phyloP scores from a whole-genome alignment of 2,329 filamentous ascomycete genomes.

The Cytospora schulzeri region DNA sequence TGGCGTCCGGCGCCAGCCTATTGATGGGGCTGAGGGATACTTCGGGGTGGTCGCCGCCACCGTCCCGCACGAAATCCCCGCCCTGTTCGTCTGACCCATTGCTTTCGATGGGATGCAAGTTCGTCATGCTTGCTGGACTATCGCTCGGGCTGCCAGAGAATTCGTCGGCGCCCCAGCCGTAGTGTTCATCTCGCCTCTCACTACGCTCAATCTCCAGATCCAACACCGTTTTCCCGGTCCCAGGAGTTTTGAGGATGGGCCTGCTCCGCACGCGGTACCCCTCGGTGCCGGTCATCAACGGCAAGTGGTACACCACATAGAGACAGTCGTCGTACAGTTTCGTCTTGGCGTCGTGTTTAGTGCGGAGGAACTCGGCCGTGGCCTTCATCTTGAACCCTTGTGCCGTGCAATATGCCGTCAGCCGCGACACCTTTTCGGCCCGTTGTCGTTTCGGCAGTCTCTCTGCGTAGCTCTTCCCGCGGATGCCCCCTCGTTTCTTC shows the following conservation, averaged over 20 bases:
- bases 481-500: slow-evolving; percentile 61
- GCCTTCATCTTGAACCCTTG: slow-evolving; percentile 88
- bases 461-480: slow-evolving; percentile 90
- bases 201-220: slow-evolving; percentile 96
- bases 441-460: slow-evolving; percentile 84
- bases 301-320: slow-evolving; percentile 92
- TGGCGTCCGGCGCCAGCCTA: slow-evolving; percentile 68
- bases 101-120: slow-evolving; percentile 35
- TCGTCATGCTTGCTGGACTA: slow-evolving; percentile 9
- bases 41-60: slow-evolving; percentile 34
- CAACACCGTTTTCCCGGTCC: slow-evolving; percentile 82
- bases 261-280: slow-evolving; percentile 88
- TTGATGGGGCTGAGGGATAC: slow-evolving; percentile 54
- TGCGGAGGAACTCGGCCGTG: slow-evolving; percentile 85
- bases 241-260: slow-evolving; percentile 88
- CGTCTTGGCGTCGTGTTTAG: slow-evolving; percentile 85
- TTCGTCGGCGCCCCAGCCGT: slow-evolving; percentile 85
- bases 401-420: slow-evolving; percentile 96
- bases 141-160: slow-evolving; percentile 51
- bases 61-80: slow-evolving; percentile 18
- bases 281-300: slow-evolving; percentile 80
- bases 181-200: slow-evolving; percentile 84
- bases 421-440: slow-evolving; percentile 81
- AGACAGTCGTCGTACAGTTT: slow-evolving; percentile 98
- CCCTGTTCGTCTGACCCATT: slow-evolving; percentile 31